phyloP scores from a whole-genome alignment of 179 eudicot genomes.

The Beta macrorhiza region DNA sequence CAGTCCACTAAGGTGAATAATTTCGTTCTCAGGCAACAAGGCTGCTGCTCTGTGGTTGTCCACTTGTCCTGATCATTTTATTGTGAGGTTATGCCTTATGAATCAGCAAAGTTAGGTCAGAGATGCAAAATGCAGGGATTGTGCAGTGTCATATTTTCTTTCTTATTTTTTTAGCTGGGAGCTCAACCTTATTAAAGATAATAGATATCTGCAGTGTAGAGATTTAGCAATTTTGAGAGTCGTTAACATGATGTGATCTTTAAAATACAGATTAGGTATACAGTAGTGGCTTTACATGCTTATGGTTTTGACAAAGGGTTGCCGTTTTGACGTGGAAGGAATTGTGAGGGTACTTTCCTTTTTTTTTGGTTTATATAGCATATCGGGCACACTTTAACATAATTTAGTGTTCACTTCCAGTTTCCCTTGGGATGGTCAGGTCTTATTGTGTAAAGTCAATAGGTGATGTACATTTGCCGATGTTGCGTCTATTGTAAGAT shows the following conservation, averaged over 20 bases:
- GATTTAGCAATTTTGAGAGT: not conserved
- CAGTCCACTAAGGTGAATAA: not conserved
- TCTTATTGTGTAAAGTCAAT: not conserved
- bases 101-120: not conserved
- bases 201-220: not conserved
- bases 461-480: not conserved
- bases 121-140: not conserved
- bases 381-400: not conserved
- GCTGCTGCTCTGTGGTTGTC: not conserved
- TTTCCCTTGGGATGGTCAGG: not conserved
- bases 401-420: not conserved
- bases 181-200: not conserved
- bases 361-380: not conserved
- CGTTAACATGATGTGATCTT: not conserved
- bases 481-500: not conserved
- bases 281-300: not conserved
- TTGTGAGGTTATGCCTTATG: not conserved
- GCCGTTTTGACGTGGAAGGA: not conserved
- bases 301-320: not conserved
- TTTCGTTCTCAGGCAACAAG: not conserved
- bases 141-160: not conserved
- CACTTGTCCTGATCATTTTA: not conserved
- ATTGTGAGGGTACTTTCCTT: slow-evolving; percentile 2
- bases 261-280: not conserved
- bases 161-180: not conserved